Evolutionary conservation across 1,284 basidiomycete genomes (phyloP).

Genomic region (Ganoderma boninense): DNA sequence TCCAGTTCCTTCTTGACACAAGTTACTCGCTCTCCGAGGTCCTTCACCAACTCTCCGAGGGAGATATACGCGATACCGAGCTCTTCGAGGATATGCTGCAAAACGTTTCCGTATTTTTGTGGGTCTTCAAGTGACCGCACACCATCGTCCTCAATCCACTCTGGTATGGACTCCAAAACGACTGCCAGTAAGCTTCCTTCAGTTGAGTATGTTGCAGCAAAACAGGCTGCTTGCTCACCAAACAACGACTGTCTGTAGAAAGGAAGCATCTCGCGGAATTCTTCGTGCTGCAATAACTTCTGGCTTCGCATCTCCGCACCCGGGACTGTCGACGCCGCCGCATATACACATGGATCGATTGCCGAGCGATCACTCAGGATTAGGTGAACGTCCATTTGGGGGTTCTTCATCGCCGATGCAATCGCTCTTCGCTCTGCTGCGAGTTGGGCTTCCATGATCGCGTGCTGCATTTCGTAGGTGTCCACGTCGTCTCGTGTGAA

Average conservation of each 20-base stretch:
- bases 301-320: background rate
- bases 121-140: background rate
- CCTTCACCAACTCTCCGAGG: background rate
- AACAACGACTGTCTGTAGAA: background rate
- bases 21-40: background rate
- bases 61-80: background rate
- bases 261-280: background rate
- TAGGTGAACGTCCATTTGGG: background rate
- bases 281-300: background rate
- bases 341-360: background rate
- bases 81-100: background rate
- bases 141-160: background rate
- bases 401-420: background rate
- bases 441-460: background rate
- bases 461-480: background rate
- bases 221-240: background rate
- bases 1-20: no score
- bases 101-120: background rate
- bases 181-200: background rate
- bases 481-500: background rate
- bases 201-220: background rate
- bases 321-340: background rate
- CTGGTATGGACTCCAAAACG: background rate
- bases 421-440: background rate
- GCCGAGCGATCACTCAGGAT: background rate